phyloP scores from a whole-genome alignment of 75 land plant genomes.

The Isoetes taiwanensis region DNA sequence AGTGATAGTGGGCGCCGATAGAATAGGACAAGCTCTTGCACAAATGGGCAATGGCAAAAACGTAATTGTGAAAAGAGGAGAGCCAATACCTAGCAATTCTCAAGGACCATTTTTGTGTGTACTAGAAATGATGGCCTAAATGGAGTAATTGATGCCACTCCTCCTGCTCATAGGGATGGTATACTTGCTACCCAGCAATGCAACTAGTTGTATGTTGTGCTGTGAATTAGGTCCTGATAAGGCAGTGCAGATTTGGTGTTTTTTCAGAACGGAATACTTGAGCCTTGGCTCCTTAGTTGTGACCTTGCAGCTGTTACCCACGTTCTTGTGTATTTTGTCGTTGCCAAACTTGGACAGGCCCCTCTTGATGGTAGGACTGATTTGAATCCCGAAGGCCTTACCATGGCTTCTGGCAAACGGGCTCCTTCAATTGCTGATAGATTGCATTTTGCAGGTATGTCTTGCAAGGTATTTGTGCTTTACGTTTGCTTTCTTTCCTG shows the following conservation, averaged over 20 bases:
- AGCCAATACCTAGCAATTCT: conserved; percentile 50
- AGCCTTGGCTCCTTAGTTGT: conserved; percentile 77
- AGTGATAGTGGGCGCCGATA: conserved; percentile 81
- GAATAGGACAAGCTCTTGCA: conserved; percentile 67
- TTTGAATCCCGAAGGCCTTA: conserved; percentile 87
- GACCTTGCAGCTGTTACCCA: conserved; percentile 60
- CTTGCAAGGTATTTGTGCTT: conserved; percentile 58
- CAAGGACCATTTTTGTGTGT: conserved; percentile 85
- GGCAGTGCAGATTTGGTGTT: conserved; percentile 99
- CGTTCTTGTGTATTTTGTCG: conserved; percentile 92
- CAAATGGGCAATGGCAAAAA: conserved; percentile 69
- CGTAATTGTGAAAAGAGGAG: conserved; percentile 54
- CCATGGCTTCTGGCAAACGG: conserved; percentile 94
- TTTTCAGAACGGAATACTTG: conserved; percentile 99
- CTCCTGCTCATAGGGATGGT: conserved; percentile 69
- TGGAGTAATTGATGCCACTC: conserved; percentile 72
- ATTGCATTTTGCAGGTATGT: conserved; percentile 59
- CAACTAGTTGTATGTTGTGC: no score
- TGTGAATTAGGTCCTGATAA: no score
- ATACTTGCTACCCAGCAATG: conserved; percentile 8
- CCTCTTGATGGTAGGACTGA: conserved; percentile 98
- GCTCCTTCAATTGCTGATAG: conserved; percentile 71
- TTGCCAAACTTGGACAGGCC: conserved; percentile 81
- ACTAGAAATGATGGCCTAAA: conserved; percentile 87
- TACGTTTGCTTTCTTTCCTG: neutral